phyloP scores from a whole-genome alignment of 306 rosid genomes.

The Prunus persica region DNA sequence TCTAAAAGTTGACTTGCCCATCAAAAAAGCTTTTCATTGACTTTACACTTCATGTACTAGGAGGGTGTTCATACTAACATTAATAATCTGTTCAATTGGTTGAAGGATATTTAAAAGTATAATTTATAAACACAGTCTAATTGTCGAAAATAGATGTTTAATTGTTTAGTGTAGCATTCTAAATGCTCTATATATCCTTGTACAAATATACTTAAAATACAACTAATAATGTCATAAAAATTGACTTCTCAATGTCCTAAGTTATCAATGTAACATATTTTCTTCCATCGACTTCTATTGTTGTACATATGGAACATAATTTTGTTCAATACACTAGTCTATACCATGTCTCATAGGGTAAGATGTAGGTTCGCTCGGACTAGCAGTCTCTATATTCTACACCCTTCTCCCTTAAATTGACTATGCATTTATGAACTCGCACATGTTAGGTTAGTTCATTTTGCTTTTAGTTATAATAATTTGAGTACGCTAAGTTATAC shows the following conservation, averaged over 20 bases:
- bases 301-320: not conserved
- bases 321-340: not conserved
- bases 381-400: no score
- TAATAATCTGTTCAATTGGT: not conserved
- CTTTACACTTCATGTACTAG: not conserved
- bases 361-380: not conserved
- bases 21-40: slow-evolving; percentile 26
- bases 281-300: not conserved
- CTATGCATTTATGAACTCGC: not conserved
- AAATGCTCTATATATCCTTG: not conserved
- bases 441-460: not conserved
- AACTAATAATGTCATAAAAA: not conserved
- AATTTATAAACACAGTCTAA: no score
- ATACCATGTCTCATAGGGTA: not conserved
- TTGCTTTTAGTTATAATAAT: no score
- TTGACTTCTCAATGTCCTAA: not conserved
- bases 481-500: no score
- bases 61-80: not conserved
- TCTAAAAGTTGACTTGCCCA: slow-evolving; percentile 23
- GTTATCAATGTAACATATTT: not conserved
- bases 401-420: not conserved
- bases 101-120: not conserved
- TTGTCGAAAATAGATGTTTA: no score
- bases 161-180: no score
- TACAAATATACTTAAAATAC: not conserved